phyloP scores from a whole-genome alignment of 805 yeast genomes.

The Cyberlindnera lachancei region DNA sequence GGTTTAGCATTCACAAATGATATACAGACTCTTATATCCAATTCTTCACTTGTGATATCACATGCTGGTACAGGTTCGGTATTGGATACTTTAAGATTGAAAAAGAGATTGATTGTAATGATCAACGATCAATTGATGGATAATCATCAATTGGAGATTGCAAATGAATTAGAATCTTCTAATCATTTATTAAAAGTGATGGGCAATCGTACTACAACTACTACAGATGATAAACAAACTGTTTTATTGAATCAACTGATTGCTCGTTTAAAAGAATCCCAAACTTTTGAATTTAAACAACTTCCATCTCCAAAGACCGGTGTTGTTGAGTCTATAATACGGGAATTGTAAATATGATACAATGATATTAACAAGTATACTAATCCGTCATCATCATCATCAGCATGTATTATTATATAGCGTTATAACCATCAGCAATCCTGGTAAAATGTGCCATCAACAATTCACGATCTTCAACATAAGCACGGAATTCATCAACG shows the following conservation, averaged over 20 bases:
- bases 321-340: slow-evolving; percentile 5
- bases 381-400: too few species aligned
- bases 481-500: background rate
- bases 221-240: too few species aligned
- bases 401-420: too few species aligned
- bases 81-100: slow-evolving; percentile 57
- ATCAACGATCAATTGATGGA: slow-evolving; percentile 71
- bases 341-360: slow-evolving; percentile 2
- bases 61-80: slow-evolving; percentile 95
- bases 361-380: too few species aligned
- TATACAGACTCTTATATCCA: slow-evolving; percentile 32
- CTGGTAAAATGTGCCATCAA: too few species aligned
- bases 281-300: slow-evolving; percentile 6
- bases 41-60: slow-evolving; percentile 60
- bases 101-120: slow-evolving; percentile 58
- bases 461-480: slow-evolving; percentile 13
- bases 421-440: too few species aligned
- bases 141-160: slow-evolving; percentile 79
- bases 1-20: slow-evolving; percentile 43
- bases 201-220: too few species aligned
- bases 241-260: slow-evolving; percentile 11
- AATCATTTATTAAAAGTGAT: slow-evolving; percentile 26
- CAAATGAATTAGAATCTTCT: slow-evolving; percentile 39
- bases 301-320: slow-evolving; percentile 21
- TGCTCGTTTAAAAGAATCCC: slow-evolving; percentile 8